phyloP scores from a whole-genome alignment of 345 rosid species.

The Gynandropsis gynandra region DNA sequence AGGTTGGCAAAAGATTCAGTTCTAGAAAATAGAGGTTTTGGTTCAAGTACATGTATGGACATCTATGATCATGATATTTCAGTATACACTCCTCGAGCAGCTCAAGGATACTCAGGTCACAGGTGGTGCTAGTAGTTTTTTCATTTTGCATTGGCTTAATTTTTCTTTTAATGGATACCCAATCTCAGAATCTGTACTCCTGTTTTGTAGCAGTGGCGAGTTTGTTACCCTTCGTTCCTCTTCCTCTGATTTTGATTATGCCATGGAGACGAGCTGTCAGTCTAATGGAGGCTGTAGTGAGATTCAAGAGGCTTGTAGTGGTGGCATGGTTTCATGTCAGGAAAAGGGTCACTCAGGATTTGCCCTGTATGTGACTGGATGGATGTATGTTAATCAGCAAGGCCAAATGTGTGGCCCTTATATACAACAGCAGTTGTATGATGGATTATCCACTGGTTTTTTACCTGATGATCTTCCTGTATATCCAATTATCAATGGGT shows the following conservation, averaged over 20 bases:
- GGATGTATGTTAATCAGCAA: constrained; percentile 83
- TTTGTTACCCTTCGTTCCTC: constrained; percentile 26
- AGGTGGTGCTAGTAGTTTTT: constrained; percentile 26
- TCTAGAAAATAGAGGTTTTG: constrained; percentile 19
- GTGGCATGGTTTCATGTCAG: constrained; percentile 32
- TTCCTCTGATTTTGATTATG: constrained; percentile 33
- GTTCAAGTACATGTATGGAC: constrained; percentile 26
- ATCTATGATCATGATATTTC: constrained; percentile 25
- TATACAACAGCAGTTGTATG: constrained; percentile 68
- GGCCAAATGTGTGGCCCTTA: constrained; percentile 96
- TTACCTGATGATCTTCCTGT: constrained; percentile 83
- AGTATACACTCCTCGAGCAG: constrained; percentile 17
- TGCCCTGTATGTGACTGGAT: constrained; percentile 50
- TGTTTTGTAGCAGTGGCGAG: constrained; percentile 30
- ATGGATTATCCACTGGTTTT: constrained; percentile 75
- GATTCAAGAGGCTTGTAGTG: constrained; percentile 34
- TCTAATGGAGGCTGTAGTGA: constrained; percentile 53
- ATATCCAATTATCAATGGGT: constrained; percentile 63
- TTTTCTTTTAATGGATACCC: neutral
- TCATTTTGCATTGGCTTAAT: neutral
- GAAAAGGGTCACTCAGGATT: constrained; percentile 36
- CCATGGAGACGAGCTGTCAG: constrained; percentile 46
- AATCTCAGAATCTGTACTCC: constrained; percentile 9
- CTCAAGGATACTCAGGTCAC: constrained; percentile 27
- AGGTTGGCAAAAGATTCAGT: constrained; percentile 37